phyloP scores from a whole-genome alignment of 1,284 basidiomycete genomes.

The Agaricales sp. region DNA sequence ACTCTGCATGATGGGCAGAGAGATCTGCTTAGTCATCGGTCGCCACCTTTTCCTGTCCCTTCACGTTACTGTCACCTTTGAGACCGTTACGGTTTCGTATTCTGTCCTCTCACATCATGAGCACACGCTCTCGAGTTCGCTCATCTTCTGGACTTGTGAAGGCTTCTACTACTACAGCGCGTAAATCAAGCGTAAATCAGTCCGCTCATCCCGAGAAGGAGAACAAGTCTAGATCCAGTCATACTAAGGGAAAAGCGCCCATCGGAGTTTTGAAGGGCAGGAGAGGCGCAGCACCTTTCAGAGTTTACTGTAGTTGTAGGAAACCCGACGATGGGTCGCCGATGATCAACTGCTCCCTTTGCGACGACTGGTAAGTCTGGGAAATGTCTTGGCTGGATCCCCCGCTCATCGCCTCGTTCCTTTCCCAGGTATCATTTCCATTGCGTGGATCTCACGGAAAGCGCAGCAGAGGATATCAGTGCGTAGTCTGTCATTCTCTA shows the following conservation, averaged over 20 bases:
- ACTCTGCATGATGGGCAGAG: no score
- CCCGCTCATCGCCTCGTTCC: constrained; percentile 4
- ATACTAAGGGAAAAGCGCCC: constrained; percentile 14
- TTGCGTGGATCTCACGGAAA: constrained; percentile 49
- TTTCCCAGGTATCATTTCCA: constrained; percentile 62
- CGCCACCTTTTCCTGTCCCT: no score
- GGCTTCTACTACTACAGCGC: background rate
- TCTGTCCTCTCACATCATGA: background rate
- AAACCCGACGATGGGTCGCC: constrained; percentile 67
- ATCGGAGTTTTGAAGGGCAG: constrained; percentile 3
- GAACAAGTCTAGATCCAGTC: constrained; percentile 13
- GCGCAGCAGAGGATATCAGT: constrained; percentile 69
- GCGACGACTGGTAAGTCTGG: constrained; percentile 58
- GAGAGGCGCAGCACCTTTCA: constrained; percentile 5
- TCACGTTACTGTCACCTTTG: no score
- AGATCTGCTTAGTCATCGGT: no score
- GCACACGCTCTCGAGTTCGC: constrained; percentile 1
- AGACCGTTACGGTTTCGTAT: background rate
- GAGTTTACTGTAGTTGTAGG: constrained; percentile 47
- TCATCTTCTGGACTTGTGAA: background rate
- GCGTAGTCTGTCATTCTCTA: constrained; percentile 22
- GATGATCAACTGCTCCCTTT: constrained; percentile 69
- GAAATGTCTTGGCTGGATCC: constrained; percentile 1
- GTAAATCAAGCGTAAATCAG: background rate
- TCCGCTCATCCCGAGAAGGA: constrained; percentile 20